These are phyloP conservation scores for Trypanosoma congolense DNA, from an alignment of 208 protist species.

Conservation along the genomic window DNA sequence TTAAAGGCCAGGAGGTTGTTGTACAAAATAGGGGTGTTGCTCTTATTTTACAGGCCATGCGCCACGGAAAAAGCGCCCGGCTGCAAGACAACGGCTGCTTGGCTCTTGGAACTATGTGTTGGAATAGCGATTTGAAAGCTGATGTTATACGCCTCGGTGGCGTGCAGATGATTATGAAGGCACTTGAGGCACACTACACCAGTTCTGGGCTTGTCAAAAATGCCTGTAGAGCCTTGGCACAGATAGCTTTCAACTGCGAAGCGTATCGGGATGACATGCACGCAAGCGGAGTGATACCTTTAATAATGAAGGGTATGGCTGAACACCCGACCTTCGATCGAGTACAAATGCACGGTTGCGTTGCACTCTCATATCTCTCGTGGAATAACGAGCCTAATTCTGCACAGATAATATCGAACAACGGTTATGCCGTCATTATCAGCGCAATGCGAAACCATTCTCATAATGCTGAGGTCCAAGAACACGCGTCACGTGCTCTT, in stretches of 20 bases:
- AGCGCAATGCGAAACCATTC: slow-evolving; percentile 85
- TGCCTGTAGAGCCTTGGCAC: slow-evolving; percentile 82
- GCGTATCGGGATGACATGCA: slow-evolving; percentile 85
- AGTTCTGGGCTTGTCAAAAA: slow-evolving; percentile 85
- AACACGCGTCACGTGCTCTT: slow-evolving; percentile 83
- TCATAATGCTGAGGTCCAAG: slow-evolving; percentile 86
- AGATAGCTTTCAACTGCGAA: slow-evolving; percentile 89
- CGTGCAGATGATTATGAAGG: slow-evolving; percentile 78
- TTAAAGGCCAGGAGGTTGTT: slow-evolving; percentile 73
- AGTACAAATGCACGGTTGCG: slow-evolving; percentile 87
- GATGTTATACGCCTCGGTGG: slow-evolving; percentile 79
- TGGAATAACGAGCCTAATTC: slow-evolving; percentile 87
- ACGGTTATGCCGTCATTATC: slow-evolving; percentile 79
- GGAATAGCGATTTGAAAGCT: slow-evolving; percentile 87
- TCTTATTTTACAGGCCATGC: slow-evolving; percentile 81
- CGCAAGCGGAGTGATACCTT: slow-evolving; percentile 70
- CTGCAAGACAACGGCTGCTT: slow-evolving; percentile 87
- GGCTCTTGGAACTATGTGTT: slow-evolving; percentile 89
- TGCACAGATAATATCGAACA: slow-evolving; percentile 66
- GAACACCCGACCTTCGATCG: slow-evolving; percentile 81
- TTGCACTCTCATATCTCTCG: slow-evolving; percentile 89
- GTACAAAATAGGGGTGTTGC: slow-evolving; percentile 68
- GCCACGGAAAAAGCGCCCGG: slow-evolving; percentile 60
- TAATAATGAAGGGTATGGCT: slow-evolving; percentile 85
- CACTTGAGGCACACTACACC: slow-evolving; percentile 73